Conservation (phyloP, 768 basidiomycete species). For the Hericium coralloides region DNA sequence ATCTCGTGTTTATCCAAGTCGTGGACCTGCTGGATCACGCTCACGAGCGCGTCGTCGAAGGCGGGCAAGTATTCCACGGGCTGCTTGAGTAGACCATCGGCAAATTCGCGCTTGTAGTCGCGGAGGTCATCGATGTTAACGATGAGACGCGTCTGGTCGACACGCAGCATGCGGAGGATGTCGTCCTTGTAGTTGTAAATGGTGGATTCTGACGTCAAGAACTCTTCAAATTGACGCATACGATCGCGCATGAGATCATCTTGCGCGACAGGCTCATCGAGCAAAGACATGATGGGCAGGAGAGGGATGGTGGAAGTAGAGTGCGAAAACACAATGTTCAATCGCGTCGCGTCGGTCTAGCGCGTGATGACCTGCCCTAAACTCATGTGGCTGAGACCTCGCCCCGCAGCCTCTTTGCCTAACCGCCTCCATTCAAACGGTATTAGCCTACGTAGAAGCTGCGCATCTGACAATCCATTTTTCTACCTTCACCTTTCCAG, state of each 20-base stretch:
- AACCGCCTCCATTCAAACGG: too few relatives aligned
- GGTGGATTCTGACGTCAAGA: conserved; percentile 59
- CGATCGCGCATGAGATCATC: conserved; percentile 73
- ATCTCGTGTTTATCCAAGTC: conserved; percentile 79
- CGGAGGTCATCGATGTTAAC: conserved; percentile 95
- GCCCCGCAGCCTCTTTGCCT: too few relatives aligned
- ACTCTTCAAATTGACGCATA: conserved; percentile 74
- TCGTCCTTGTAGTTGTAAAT: conserved; percentile 81
- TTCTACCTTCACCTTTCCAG: neutral
- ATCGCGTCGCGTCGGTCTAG: conserved; percentile 10
- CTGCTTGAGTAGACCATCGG: conserved; percentile 82
- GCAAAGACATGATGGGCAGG: conserved; percentile 23
- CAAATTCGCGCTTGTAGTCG: conserved; percentile 82
- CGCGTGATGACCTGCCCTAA: conserved; percentile 29
- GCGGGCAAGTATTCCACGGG: conserved; percentile 84
- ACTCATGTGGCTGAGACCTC: neutral
- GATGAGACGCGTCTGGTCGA: conserved; percentile 79
- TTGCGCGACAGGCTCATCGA: conserved; percentile 49
- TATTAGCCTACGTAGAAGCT: neutral
- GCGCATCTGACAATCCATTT: neutral
- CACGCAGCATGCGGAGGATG: conserved; percentile 73
- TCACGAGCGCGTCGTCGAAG: conserved; percentile 75
- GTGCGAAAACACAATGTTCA: neutral
- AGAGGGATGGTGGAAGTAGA: neutral
- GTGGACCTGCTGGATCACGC: conserved; percentile 63